Conservation (phyloP, 805 yeast genomes). For the Kuraishia borneana region DNA sequence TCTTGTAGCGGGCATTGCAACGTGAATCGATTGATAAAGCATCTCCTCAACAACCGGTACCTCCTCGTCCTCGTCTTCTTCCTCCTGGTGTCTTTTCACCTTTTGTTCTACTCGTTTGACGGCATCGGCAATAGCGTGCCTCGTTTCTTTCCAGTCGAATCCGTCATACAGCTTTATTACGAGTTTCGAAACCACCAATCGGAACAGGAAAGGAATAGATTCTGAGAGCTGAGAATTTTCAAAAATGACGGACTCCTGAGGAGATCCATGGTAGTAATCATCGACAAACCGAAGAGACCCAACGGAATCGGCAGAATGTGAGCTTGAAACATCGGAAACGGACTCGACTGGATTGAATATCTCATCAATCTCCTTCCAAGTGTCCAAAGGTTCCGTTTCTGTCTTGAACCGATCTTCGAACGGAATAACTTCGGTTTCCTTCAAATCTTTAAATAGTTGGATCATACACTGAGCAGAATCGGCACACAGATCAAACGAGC, state of each 20-base stretch:
- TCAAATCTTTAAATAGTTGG: constrained; percentile 61
- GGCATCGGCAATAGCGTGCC: constrained; percentile 53
- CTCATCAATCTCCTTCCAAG: constrained; percentile 27
- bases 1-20: constrained; percentile 40
- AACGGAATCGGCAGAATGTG: not conserved
- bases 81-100: not conserved
- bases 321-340: constrained; percentile 8
- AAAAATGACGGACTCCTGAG: not conserved
- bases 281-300: constrained; percentile 5
- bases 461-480: constrained; percentile 70
- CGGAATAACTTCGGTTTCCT: constrained; percentile 49
- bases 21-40: constrained; percentile 70
- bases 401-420: constrained; percentile 50
- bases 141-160: constrained; percentile 80
- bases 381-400: constrained; percentile 22
- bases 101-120: constrained; percentile 43
- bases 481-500: constrained; percentile 56
- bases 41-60: constrained; percentile 41
- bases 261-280: constrained; percentile 1
- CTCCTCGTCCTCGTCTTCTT: constrained; percentile 4
- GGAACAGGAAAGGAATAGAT: constrained; percentile 15
- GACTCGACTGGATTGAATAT: constrained; percentile 11
- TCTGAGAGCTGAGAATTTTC: not conserved
- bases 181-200: constrained; percentile 25
- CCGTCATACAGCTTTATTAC: constrained; percentile 67